Evolutionary conservation across 805 yeast species (phyloP).

Genomic region (Yarrowia sp.): DNA sequence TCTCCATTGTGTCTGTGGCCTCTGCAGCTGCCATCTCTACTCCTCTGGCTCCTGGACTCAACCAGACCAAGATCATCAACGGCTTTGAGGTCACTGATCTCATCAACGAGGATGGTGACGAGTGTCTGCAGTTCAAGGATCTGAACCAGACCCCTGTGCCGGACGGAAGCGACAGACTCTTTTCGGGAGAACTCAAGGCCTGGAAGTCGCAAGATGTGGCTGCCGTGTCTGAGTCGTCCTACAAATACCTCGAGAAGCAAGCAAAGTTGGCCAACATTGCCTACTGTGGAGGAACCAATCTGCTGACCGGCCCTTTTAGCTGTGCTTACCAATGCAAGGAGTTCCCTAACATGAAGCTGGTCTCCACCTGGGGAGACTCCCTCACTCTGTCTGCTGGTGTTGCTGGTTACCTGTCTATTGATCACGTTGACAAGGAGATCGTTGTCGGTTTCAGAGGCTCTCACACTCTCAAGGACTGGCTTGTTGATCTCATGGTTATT

Average conservation of each 20-base stretch:
- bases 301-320: not conserved
- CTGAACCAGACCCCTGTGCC: slow-evolving; percentile 8
- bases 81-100: slow-evolving; percentile 6
- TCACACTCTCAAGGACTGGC: slow-evolving; percentile 30
- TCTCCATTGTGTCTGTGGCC: not conserved
- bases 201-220: slow-evolving; percentile 10
- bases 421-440: slow-evolving; percentile 13
- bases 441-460: slow-evolving; percentile 22
- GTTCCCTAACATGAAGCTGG: slow-evolving; percentile 23
- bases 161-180: not conserved
- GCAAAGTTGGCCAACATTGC: slow-evolving; percentile 29
- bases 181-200: not conserved
- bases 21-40: slow-evolving; percentile 2
- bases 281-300: slow-evolving; percentile 22
- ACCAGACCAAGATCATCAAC: slow-evolving; percentile 4
- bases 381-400: slow-evolving; percentile 1
- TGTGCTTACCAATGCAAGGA: slow-evolving; percentile 37
- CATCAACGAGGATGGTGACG: not conserved
- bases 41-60: slow-evolving; percentile 1
- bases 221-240: not conserved
- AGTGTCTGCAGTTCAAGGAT: slow-evolving; percentile 3
- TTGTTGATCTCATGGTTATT: slow-evolving; percentile 5
- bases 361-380: slow-evolving; percentile 20
- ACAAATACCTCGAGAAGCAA: slow-evolving; percentile 18
- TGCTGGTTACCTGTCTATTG: slow-evolving; percentile 24